Evolutionary conservation across 495 filamentous ascomycete species (phyloP).

Genomic region (Cercophora samala): DNA sequence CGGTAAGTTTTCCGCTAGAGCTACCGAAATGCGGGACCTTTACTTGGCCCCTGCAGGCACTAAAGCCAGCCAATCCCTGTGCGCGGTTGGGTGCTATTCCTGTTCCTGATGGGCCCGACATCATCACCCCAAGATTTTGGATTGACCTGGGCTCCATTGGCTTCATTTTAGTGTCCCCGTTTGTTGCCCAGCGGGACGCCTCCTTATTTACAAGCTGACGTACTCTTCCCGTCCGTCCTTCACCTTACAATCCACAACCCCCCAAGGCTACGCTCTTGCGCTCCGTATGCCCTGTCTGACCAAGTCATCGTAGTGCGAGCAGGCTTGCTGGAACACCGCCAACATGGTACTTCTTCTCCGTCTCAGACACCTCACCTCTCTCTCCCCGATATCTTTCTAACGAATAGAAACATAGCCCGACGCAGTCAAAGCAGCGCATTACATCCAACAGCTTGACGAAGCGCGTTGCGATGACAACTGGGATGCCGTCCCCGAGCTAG

Average conservation of each 20-base stretch:
- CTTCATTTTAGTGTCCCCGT: neutral
- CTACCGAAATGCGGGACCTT: constrained; percentile 5
- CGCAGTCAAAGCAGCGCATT: constrained; percentile 68
- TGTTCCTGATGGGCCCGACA: constrained; percentile 10
- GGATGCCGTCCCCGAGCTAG: constrained; percentile 84
- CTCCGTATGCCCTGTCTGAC: constrained; percentile 31
- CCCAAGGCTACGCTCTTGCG: neutral
- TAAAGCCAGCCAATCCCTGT: constrained; percentile 19
- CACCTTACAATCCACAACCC: too few relatives aligned
- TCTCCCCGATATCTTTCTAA: neutral
- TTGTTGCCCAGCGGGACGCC: neutral
- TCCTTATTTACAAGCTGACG: neutral
- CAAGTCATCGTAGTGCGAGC: constrained; percentile 36
- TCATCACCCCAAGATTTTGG: constrained; percentile 11
- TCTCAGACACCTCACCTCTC: neutral
- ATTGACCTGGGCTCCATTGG: constrained; percentile 9
- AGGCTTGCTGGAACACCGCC: constrained; percentile 23
- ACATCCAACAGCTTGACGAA: constrained; percentile 74
- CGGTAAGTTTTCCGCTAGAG: neutral
- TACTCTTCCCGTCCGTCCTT: neutral
- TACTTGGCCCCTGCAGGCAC: constrained; percentile 9
- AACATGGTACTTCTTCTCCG: constrained; percentile 27
- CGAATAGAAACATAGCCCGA: constrained; percentile 34
- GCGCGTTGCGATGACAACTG: constrained; percentile 85
- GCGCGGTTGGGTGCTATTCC: constrained; percentile 16